Evolutionary conservation across 1,284 basidiomycete species (phyloP).

Genomic region (Irpex rosettiformis): DNA sequence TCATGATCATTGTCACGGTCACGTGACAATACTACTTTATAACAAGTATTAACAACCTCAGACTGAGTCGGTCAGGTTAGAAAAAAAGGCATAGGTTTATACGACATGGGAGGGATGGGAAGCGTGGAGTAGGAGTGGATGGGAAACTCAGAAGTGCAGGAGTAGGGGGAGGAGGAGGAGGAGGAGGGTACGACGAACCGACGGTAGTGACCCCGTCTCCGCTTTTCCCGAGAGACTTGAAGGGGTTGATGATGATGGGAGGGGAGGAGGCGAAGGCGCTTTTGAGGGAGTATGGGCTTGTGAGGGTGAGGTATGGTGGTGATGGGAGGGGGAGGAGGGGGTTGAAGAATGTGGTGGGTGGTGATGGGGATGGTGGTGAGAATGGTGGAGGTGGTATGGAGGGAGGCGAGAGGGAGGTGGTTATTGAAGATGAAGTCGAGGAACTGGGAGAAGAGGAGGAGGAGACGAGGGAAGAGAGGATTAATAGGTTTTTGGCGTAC

Average conservation of each 20-base stretch:
- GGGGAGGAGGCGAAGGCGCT: slow-evolving; percentile 36
- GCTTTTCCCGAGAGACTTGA: slow-evolving; percentile 32
- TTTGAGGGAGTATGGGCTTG: slow-evolving; percentile 40
- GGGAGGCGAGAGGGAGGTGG: neutral
- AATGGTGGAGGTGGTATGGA: neutral
- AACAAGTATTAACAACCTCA: too few species aligned
- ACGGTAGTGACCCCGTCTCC: slow-evolving; percentile 25
- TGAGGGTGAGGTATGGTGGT: slow-evolving; percentile 13
- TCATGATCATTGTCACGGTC: too few species aligned
- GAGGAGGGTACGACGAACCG: too few species aligned
- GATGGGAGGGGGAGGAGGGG: neutral
- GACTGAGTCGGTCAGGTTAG: too few species aligned
- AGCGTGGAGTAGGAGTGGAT: too few species aligned
- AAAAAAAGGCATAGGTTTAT: too few species aligned
- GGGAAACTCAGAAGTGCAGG: slow-evolving; percentile 4
- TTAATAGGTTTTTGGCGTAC: slow-evolving; percentile 43
- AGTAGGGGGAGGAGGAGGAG: too few species aligned
- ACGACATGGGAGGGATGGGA: too few species aligned
- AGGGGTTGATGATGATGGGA: slow-evolving; percentile 38
- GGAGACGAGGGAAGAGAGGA: slow-evolving; percentile 28
- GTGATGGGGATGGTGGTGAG: slow-evolving; percentile 8
- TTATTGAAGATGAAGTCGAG: neutral
- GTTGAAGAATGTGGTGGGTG: neutral
- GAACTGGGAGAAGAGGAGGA: slow-evolving; percentile 10
- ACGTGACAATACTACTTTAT: too few species aligned